phyloP scores from a whole-genome alignment of 805 yeast species.

The Candida glaebosa region DNA sequence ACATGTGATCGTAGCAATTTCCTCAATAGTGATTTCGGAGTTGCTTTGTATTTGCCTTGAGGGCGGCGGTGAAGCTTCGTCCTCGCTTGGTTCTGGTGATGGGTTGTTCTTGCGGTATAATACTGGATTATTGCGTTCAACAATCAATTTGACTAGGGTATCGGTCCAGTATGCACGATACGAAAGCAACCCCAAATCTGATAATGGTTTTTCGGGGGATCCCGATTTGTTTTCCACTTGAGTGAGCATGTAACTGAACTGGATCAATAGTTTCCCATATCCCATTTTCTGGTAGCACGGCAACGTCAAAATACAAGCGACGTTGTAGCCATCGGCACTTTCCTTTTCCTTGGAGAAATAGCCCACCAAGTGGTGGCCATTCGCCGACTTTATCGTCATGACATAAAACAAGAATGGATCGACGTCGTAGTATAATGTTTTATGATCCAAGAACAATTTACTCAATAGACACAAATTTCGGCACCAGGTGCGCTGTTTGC shows the following conservation, averaged over 20 bases:
- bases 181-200: slow-evolving; percentile 89
- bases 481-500: slow-evolving; percentile 96
- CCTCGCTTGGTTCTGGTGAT: slow-evolving; percentile 33
- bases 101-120: slow-evolving; percentile 37
- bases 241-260: slow-evolving; percentile 88
- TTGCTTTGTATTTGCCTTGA: slow-evolving; percentile 9
- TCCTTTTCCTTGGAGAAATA: slow-evolving; percentile 97
- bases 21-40: slow-evolving; percentile 77
- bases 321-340: slow-evolving; percentile 90
- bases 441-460: slow-evolving; percentile 90
- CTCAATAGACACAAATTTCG: slow-evolving; percentile 88
- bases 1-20: slow-evolving; percentile 77
- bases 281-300: slow-evolving; percentile 98
- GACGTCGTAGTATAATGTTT: slow-evolving; percentile 94
- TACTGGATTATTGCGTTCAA: slow-evolving; percentile 48
- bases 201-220: slow-evolving; percentile 95
- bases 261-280: slow-evolving; percentile 86
- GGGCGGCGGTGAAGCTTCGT: slow-evolving; percentile 18
- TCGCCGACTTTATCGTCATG: slow-evolving; percentile 86
- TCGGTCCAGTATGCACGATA: slow-evolving; percentile 98
- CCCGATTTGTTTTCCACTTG: slow-evolving; percentile 88
- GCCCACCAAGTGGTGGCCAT: slow-evolving; percentile 95
- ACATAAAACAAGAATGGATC: slow-evolving; percentile 96
- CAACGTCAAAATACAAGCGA: slow-evolving; percentile 92
- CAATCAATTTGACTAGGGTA: slow-evolving; percentile 68